These are phyloP conservation scores for Phytophthora rubi DNA, from an alignment of 352 stramenopile genomes.

Conservation along the genomic window DNA sequence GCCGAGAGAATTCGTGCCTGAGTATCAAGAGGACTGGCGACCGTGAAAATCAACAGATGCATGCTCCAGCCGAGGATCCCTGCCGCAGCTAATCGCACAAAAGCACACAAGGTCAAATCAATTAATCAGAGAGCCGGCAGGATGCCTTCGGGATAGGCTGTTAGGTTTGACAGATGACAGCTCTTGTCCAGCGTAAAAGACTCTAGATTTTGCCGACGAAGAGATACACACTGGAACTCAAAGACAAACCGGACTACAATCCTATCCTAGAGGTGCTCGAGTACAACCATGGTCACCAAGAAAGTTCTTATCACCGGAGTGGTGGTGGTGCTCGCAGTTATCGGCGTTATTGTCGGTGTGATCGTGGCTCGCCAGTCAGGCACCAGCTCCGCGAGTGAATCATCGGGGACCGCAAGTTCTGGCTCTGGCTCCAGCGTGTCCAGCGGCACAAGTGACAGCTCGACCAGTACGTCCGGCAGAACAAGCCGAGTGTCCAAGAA, in stretches of 20 bases:
- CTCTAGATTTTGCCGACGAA: neutral
- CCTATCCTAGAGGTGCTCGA: neutral
- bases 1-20: neutral
- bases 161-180: neutral
- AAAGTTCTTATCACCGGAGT: constrained; percentile 1
- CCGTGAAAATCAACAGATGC: constrained; percentile 1
- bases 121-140: constrained; percentile 1
- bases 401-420: neutral
- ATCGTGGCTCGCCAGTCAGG: constrained; percentile 1
- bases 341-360: constrained; percentile 1
- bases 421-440: neutral
- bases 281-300: neutral
- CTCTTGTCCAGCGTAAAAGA: neutral
- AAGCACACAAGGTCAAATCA: neutral
- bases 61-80: neutral
- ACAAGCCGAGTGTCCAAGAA: neutral
- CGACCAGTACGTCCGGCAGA: neutral
- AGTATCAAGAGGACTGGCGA: neutral
- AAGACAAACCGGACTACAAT: neutral
- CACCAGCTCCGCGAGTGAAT: neutral
- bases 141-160: constrained; percentile 2
- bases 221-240: no score
- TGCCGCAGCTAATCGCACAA: neutral
- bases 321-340: constrained; percentile 1
- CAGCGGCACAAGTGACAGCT: neutral